Evolutionary conservation across 129 eudicot species (phyloP), one percentile per base, ranked within the genome.

Genomic region (Flaveria sonorensis): DNA sequence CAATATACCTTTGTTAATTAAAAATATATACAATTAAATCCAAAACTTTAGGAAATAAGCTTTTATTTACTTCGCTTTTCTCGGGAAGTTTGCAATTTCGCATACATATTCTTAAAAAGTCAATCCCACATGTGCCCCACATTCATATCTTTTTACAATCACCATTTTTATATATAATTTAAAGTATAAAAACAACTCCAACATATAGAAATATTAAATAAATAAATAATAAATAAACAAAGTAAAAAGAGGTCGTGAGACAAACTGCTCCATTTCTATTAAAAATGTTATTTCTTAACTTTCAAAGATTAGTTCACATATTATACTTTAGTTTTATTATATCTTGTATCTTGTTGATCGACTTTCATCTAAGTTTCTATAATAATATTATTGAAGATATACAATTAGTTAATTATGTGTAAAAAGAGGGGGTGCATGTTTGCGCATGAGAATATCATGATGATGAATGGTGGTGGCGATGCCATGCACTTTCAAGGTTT

Each of bases 51-150:
- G 18, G 4, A 14, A 62, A 28, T 26, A 30, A 62, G 68, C 20
- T 62, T 28, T 26, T 62, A 15, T 16, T 16, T 36, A 36, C 40
- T 45, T 45, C 10, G 10, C 50, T 45, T 30, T 62, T 5, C 5
- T 36, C 40, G 40, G 40, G 40, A 36, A 30, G 20, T 62, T 62
- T 62, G 7, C 42, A 42, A 36, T 62, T 62, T 62, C 64, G 45
- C 70, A 60, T 61, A 12, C 74, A 51, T 67, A 43, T 30, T 16
- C 57, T 53, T 28, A 5, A 39, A 68, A 77, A 77, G 81, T 77
- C 81, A 77, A 77, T 77, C 46, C 55, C 73, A 42, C 81, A 68
- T 68, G 75, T 77, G 68, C 60, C 55, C 81, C 75, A 53, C 55
- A 47, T 46, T 30, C 79, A 75, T 48, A 11, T 57, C 13, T 24